Evolutionary conservation across 805 yeast species (phyloP).

Genomic region (Yarrowia sp.): DNA sequence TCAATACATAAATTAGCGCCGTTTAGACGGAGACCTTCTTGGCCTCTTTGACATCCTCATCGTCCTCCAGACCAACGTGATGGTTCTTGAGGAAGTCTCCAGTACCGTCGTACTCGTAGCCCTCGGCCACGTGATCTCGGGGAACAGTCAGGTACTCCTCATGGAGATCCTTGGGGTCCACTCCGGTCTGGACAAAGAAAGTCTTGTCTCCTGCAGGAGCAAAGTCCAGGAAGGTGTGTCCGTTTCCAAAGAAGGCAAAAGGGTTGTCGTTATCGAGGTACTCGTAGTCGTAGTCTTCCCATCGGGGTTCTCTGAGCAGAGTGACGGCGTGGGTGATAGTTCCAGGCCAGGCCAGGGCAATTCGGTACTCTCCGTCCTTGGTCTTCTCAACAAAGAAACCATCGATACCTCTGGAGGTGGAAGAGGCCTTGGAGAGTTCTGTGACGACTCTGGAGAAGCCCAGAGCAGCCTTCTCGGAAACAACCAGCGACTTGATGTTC

Average conservation of each 20-base stretch:
- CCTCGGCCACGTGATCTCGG: slow-evolving; percentile 12
- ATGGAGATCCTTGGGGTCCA: background rate
- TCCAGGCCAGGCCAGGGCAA: slow-evolving; percentile 29
- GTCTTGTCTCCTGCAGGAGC: slow-evolving; percentile 21
- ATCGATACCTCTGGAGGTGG: slow-evolving; percentile 8
- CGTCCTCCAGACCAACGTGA: slow-evolving; percentile 11
- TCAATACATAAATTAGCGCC: background rate
- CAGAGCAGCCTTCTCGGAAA: slow-evolving; percentile 24
- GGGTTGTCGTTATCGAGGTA: slow-evolving; percentile 29
- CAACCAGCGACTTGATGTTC: slow-evolving; percentile 24
- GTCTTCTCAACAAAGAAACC: slow-evolving; percentile 20
- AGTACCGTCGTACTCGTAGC: slow-evolving; percentile 13
- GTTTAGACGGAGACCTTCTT: background rate
- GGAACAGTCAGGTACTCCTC: slow-evolving; percentile 10
- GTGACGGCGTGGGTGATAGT: slow-evolving; percentile 28
- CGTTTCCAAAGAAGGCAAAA: slow-evolving; percentile 30
- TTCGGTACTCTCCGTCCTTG: slow-evolving; percentile 15
- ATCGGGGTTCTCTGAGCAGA: slow-evolving; percentile 24
- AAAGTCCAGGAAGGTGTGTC: slow-evolving; percentile 28
- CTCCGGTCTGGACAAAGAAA: background rate
- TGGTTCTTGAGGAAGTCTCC: slow-evolving; percentile 22
- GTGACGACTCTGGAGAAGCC: slow-evolving; percentile 13
- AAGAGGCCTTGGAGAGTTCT: slow-evolving; percentile 21
- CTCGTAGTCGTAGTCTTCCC: slow-evolving; percentile 30
- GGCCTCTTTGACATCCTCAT: background rate